A percentile compares a stretch with the other conserved stretches of the same genome.
phyloP scores from a whole-genome alignment of 1,284 basidiomycete species.

The Irpex rosettiformis region DNA sequence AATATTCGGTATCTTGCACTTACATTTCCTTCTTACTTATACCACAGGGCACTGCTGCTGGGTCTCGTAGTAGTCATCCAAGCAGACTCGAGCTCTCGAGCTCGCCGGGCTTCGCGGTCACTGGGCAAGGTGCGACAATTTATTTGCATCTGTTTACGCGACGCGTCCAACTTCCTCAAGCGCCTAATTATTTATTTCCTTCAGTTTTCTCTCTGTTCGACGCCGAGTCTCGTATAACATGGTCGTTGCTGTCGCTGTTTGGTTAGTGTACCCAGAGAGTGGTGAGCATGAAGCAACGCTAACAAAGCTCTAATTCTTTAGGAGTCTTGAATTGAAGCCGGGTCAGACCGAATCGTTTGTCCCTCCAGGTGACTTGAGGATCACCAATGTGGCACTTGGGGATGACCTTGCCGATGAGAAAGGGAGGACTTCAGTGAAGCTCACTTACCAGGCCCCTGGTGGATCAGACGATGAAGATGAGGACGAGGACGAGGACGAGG shows the following conservation, averaged over 20 bases:
- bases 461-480: conserved; percentile 29
- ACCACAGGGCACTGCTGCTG: too few species aligned
- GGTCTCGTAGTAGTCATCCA: too few species aligned
- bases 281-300: neutral
- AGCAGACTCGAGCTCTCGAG: neutral
- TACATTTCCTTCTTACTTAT: too few species aligned
- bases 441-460: conserved; percentile 55
- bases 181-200: conserved; percentile 5
- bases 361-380: conserved; percentile 70
- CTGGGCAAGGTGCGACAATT: neutral
- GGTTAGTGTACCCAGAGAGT: conserved; percentile 6
- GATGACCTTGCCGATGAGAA: conserved; percentile 64
- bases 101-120: neutral
- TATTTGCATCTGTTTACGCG: conserved; percentile 5
- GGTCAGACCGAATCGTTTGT: conserved; percentile 61
- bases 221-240: conserved; percentile 5
- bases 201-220: conserved; percentile 3
- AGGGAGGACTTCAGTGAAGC: conserved; percentile 77
- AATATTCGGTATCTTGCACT: too few species aligned
- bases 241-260: conserved; percentile 16
- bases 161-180: conserved; percentile 5
- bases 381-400: conserved; percentile 84
- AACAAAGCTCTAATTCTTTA: conserved; percentile 23
- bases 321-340: conserved; percentile 61
- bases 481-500: conserved; percentile 48